These are phyloP conservation scores for Meira nashicola DNA, from an alignment of 1,284 basidiomycete genomes.

Conservation along the genomic window DNA sequence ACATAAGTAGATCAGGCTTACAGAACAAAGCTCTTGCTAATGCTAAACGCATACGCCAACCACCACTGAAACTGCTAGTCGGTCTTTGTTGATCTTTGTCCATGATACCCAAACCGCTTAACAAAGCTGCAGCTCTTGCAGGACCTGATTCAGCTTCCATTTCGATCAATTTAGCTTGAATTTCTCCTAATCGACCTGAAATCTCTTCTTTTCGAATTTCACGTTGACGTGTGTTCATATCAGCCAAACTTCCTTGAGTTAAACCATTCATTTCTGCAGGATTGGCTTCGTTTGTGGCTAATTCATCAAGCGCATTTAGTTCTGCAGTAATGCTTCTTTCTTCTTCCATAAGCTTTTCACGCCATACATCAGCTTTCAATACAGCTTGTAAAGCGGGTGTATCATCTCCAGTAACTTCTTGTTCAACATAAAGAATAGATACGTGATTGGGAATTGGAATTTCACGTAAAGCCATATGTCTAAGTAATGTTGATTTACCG, in stretches of 20 bases:
- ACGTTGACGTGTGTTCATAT: slow-evolving; percentile 50
- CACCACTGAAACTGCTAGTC: slow-evolving; percentile 76
- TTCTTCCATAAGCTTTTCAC: slow-evolving; percentile 44
- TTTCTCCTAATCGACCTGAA: slow-evolving; percentile 76
- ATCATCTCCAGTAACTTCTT: slow-evolving; percentile 82
- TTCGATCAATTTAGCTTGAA: slow-evolving; percentile 83
- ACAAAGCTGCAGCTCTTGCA: slow-evolving; percentile 78
- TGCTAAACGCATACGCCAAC: slow-evolving; percentile 99
- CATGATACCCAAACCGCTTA: slow-evolving; percentile 87
- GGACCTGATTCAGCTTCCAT: slow-evolving; percentile 98
- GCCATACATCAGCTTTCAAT: slow-evolving; percentile 62
- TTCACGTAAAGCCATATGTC: slow-evolving; percentile 91
- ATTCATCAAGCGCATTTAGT: slow-evolving; percentile 44
- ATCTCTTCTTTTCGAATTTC: slow-evolving; percentile 66
- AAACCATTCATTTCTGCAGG: slow-evolving; percentile 20
- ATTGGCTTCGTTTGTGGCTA: slow-evolving; percentile 27
- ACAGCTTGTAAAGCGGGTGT: slow-evolving; percentile 88
- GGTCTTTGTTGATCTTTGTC: slow-evolving; percentile 69
- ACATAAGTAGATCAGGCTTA: slow-evolving; percentile 58
- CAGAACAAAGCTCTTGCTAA: slow-evolving; percentile 93
- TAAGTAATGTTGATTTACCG: slow-evolving; percentile 89
- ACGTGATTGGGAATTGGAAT: slow-evolving; percentile 74
- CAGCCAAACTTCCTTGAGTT: slow-evolving; percentile 38
- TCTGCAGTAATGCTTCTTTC: slow-evolving; percentile 40
- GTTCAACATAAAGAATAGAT: slow-evolving; percentile 95